Percentiles rank a stretch among this genome's conserved stretches.
Evolutionary conservation across 805 yeast genomes (phyloP).

Genomic region (Cyberlindnera maritima): DNA sequence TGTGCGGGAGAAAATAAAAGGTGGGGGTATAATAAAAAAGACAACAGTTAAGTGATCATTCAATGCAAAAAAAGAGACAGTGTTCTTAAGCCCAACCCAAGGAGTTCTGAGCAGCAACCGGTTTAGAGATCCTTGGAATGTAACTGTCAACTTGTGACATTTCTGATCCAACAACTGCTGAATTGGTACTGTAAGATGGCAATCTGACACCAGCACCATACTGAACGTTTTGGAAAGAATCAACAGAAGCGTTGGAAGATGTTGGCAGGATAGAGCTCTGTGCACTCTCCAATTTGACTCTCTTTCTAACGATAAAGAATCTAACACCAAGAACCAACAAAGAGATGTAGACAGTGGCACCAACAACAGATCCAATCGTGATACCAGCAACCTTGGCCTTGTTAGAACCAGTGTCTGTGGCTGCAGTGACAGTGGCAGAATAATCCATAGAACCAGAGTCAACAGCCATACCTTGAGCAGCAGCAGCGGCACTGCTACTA

Average conservation of each 20-base stretch:
- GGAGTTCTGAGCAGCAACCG: slow-evolving; percentile 68
- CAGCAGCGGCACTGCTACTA: slow-evolving; percentile 5
- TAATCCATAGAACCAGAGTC: slow-evolving; percentile 32
- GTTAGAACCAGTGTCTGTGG: not conserved
- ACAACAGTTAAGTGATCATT: too few species aligned
- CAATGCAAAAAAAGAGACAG: not conserved
- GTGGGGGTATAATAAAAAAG: not conserved
- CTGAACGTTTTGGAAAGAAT: slow-evolving; percentile 17
- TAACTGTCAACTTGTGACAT: slow-evolving; percentile 30
- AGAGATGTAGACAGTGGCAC: slow-evolving; percentile 64
- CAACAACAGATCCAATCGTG: slow-evolving; percentile 79
- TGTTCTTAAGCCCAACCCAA: slow-evolving; percentile 59
- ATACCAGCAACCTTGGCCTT: slow-evolving; percentile 65
- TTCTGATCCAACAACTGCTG: slow-evolving; percentile 8
- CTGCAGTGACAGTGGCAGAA: slow-evolving; percentile 22
- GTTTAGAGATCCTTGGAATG: slow-evolving; percentile 56
- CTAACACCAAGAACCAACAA: slow-evolving; percentile 55
- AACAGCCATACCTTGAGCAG: slow-evolving; percentile 14
- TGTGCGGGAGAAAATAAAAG: not conserved
- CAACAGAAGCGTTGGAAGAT: slow-evolving; percentile 16
- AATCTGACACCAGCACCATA: slow-evolving; percentile 26
- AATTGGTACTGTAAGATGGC: slow-evolving; percentile 3
- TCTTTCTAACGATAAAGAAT: slow-evolving; percentile 37
- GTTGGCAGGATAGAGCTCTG: slow-evolving; percentile 17
- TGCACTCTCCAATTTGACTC: slow-evolving; percentile 18